phyloP scores from a whole-genome alignment of 2,329 filamentous ascomycete species.

The Capronia coronata region DNA sequence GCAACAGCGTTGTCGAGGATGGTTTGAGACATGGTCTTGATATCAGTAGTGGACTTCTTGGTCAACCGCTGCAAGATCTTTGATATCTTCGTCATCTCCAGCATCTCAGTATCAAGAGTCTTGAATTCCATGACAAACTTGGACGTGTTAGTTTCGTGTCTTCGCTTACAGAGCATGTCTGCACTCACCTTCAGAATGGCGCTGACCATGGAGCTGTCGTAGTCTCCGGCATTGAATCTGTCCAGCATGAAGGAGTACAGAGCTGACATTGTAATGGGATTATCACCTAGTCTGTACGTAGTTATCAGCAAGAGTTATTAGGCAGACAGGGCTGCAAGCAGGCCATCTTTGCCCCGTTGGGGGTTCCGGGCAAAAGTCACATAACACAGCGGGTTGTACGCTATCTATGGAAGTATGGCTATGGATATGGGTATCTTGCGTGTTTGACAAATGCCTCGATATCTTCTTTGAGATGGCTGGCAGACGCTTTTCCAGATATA shows the following conservation, averaged over 20 bases:
- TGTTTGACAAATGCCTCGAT: neutral
- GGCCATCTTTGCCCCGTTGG: neutral
- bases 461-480: neutral
- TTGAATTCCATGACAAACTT: conserved; percentile 51
- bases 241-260: conserved; percentile 46
- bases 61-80: conserved; percentile 53
- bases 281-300: conserved; percentile 43
- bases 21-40: conserved; percentile 50
- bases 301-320: conserved; percentile 29
- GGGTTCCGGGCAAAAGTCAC: conserved; percentile 2
- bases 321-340: conserved; percentile 1
- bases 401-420: conserved; percentile 21
- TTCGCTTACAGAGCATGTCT: neutral
- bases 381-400: conserved; percentile 14
- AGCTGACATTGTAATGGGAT: conserved; percentile 42
- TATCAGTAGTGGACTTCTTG: conserved; percentile 53
- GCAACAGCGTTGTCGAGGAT: conserved; percentile 47
- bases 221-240: conserved; percentile 44
- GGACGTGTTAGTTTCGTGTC: conserved; percentile 28
- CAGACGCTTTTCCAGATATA: neutral
- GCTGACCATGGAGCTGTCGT: conserved; percentile 40
- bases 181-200: conserved; percentile 42
- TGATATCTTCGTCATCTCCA: conserved; percentile 55
- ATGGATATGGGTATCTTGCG: conserved; percentile 11
- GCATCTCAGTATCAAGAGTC: conserved; percentile 51